These are phyloP conservation scores for Eutrema yunnanense DNA, from an alignment of 345 rosid species.

Conservation along the genomic window DNA sequence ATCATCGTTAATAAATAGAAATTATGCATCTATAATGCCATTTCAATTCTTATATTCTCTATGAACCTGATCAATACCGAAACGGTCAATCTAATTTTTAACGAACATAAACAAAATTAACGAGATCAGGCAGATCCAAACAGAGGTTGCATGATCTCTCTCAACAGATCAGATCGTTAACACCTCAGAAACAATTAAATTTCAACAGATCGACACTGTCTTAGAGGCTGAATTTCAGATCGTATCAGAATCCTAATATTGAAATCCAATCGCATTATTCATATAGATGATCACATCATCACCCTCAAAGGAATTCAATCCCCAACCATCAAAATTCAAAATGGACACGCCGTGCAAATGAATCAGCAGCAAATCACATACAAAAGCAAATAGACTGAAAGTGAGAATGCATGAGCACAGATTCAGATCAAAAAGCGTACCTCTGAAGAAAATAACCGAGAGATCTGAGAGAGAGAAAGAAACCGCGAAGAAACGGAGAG, in stretches of 20 bases:
- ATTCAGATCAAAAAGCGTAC: conserved; percentile 16
- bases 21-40: background rate
- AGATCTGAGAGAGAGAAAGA: conserved; percentile 4
- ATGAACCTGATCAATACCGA: background rate
- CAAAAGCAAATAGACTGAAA: background rate
- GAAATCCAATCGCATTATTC: background rate
- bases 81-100: background rate
- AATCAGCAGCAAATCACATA: background rate
- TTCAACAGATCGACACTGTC: conserved; percentile 3
- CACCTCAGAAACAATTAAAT: background rate
- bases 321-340: background rate
- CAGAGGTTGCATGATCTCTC: background rate
- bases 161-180: background rate
- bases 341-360: background rate
- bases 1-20: background rate
- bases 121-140: conserved; percentile 10
- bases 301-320: background rate
- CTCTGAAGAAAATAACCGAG: background rate
- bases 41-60: background rate
- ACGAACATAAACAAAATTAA: background rate
- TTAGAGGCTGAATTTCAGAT: background rate
- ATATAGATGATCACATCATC: background rate
- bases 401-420: background rate
- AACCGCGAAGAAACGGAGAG: conserved; percentile 12
- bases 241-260: background rate